phyloP scores from a whole-genome alignment of 2,329 filamentous ascomycete genomes.

The Curvularia sp. region DNA sequence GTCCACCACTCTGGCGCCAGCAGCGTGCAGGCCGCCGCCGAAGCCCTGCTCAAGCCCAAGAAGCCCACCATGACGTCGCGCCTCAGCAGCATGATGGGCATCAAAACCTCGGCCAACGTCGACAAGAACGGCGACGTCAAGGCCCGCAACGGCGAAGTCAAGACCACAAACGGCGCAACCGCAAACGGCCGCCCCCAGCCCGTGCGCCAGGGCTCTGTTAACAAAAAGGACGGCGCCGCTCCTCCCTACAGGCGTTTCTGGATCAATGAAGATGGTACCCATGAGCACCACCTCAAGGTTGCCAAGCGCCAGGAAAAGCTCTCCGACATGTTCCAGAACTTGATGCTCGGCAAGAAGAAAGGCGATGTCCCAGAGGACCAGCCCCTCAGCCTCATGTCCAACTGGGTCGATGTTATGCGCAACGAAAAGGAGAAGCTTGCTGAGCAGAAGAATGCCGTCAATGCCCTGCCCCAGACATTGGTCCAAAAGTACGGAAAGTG shows the following conservation, averaged over 20 bases:
- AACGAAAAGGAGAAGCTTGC: constrained; percentile 80
- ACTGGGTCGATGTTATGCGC: constrained; percentile 93
- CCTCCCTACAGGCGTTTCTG: constrained; percentile 60
- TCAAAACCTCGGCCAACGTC: constrained; percentile 34
- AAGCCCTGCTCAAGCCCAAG: constrained; percentile 44
- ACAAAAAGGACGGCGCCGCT: constrained; percentile 36
- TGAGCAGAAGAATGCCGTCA: constrained; percentile 77
- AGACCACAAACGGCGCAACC: constrained; percentile 36
- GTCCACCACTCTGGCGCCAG: constrained; percentile 33
- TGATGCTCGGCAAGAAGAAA: constrained; percentile 82
- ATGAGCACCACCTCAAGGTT: constrained; percentile 88
- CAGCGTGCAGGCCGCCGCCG: constrained; percentile 41
- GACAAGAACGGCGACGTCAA: constrained; percentile 43
- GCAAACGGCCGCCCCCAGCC: constrained; percentile 38
- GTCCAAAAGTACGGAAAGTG: constrained; percentile 99
- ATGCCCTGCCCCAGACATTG: constrained; percentile 77
- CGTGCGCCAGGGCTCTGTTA: constrained; percentile 41
- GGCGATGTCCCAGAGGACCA: constrained; percentile 73
- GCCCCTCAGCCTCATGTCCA: constrained; percentile 90
- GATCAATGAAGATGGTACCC: constrained; percentile 69
- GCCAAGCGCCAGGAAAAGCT: constrained; percentile 94
- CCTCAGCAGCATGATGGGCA: constrained; percentile 52
- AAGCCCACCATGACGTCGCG: constrained; percentile 54
- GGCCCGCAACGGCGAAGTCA: constrained; percentile 38
- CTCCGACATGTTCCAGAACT: constrained; percentile 85